These are phyloP conservation scores for Phytopythium litorale DNA, from an alignment of 352 stramenopile species.

Conservation along the genomic window DNA sequence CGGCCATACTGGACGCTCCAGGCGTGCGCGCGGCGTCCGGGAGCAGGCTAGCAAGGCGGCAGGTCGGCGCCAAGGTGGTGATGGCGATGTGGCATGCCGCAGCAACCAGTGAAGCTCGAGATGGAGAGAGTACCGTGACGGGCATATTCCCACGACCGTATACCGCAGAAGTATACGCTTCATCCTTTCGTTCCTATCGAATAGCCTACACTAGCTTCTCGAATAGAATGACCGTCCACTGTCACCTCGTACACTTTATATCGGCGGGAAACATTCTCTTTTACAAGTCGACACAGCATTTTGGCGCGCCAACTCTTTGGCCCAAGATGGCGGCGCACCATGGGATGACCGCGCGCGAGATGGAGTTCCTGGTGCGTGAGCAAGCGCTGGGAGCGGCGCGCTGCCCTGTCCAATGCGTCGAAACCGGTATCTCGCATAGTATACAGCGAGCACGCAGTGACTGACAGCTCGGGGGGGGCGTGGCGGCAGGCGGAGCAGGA, in stretches of 20 bases:
- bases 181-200: no score
- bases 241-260: background rate
- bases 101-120: background rate
- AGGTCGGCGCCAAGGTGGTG: background rate
- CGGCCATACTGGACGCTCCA: constrained; percentile 29
- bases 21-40: background rate
- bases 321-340: constrained; percentile 19
- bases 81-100: background rate
- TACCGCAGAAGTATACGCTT: background rate
- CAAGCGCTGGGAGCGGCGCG: background rate
- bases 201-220: no score
- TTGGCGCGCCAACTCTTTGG: background rate
- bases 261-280: background rate
- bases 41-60: background rate
- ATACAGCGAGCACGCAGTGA: background rate
- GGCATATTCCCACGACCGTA: background rate
- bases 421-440: background rate
- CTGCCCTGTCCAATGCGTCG: background rate
- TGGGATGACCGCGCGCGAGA: constrained; percentile 56
- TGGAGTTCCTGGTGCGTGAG: constrained; percentile 67
- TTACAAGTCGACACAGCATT: background rate
- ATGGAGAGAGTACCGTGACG: background rate
- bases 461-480: background rate
- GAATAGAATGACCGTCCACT: no score
- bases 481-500: constrained; percentile 73